Base-by-base conservation (phyloP, 106 monocot species). In the Xerophyta viscosa region DNA sequence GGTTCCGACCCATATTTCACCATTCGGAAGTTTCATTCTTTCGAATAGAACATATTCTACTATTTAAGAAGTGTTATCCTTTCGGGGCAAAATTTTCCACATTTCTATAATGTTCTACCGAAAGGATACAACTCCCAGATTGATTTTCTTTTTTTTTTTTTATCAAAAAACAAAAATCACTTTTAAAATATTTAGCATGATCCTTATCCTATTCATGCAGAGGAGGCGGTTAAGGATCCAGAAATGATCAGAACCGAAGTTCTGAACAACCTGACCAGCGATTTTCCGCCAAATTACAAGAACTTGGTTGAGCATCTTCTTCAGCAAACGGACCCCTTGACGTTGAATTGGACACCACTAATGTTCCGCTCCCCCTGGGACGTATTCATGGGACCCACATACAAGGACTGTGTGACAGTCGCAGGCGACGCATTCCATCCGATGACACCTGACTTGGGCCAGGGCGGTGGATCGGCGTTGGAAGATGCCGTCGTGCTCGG, bases 401-500 rank as follows among this genome's bases (percentile, higher is more conserved):
- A 60, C 56, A 37, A 18, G 14, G 76, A 71, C 6, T 12, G 19
- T 20, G 69, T 77, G n/a, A 63, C 73, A 3, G 66, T 75, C 29
- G 65, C 66, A 1, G 80, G 80, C 0, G 80, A 80, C 18, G 70
- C 80, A 12, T 50, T 80, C 56, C 80, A 80, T 25, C 70, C 75
- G 15, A 75, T 75, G 75, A 71, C 70, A 0, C 75, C 74, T 0
- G 74, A 75, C 41, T 24, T 74, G 2, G 80, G 57, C 8, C 80
- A 81, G 36, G 75, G 80, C 7, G 75, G 75, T 1, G 61, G 66
- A 46, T 31, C 63, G 0, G 71, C 75, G 0, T 58, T 80, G 8
- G 80, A 75, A 48, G 80, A 80, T 22, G 80, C 70, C 0, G 63
- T 80, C 3, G 71, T 71, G 8, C 80, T 80, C 2, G 80, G 62